Evolutionary conservation across 2,329 filamentous ascomycete species (phyloP), one percentile per base, ranked within the genome.

Genomic region (Biscogniauxia mediterranea): DNA sequence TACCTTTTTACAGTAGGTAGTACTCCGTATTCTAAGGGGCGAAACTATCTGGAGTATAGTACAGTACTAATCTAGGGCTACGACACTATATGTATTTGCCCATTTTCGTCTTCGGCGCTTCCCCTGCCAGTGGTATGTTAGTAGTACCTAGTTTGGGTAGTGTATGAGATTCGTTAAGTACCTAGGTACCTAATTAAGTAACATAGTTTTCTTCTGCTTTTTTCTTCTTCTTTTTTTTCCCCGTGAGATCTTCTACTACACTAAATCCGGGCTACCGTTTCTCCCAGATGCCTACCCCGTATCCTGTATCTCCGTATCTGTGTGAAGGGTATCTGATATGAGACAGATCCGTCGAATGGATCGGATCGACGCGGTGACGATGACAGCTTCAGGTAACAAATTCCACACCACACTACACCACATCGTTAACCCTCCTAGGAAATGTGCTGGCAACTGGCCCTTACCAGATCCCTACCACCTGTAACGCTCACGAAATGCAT

Each of bases 401-500:
- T 17, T n/a, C 38, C 17, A n/a, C 11, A 32, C 28, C 28, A 9
- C 28, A 32, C 28, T 32, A 32, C 28, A 32, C 28, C 28, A 32
- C 28, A 6, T 32, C 28, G 28, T 46, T 46, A 46, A n/a, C 38
- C 38, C 38, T 46, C 38, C 38, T 46, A 5, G 38, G 38, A 46
- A 46, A 46, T 46, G 38, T 11, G 15, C 38, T 46, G 28, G 28
- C 11, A 13, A 32, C 28, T 46, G 5, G 38, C 13, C 38, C 15
- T n/a, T 19, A 32, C 28, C 11, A 32, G 28, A 32, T 13, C 25
- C 28, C 52, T 28, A 9, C 3, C n/a, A 19, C 52, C 28, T 54
- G 17, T 49, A 52, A 51, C 54, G 26, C 63, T 54, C 49, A 60
- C 50, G 52, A 54, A 49, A 61, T 63, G 21, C 54, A 46, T 62